These are phyloP conservation scores for Ogataea chonburiensis DNA, from an alignment of 805 yeast species.

Conservation along the genomic window DNA sequence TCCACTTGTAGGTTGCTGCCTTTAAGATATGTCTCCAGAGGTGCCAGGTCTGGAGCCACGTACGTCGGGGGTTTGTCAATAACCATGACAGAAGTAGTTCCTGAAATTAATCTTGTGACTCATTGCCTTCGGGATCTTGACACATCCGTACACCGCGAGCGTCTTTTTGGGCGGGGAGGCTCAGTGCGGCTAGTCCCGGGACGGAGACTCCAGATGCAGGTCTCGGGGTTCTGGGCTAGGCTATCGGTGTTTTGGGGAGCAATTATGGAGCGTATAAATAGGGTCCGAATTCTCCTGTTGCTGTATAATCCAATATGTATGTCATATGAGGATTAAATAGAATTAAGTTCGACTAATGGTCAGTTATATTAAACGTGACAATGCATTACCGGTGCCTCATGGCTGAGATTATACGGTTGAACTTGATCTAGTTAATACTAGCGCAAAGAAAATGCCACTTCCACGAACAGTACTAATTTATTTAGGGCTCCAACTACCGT, in stretches of 20 bases:
- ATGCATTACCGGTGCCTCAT: slow-evolving; percentile 31
- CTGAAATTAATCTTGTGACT: slow-evolving; percentile 2
- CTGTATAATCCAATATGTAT: slow-evolving; percentile 8
- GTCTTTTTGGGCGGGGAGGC: too few relatives aligned
- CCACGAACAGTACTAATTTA: slow-evolving; percentile 10
- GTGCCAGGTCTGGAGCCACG: slow-evolving; percentile 6
- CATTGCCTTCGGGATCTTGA: slow-evolving; percentile 2
- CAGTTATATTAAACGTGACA: slow-evolving; percentile 10
- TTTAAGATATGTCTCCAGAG: slow-evolving; percentile 9
- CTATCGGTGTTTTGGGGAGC: too few relatives aligned
- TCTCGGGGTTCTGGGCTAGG: too few relatives aligned
- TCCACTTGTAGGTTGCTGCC: slow-evolving; percentile 10
- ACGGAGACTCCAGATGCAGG: too few relatives aligned
- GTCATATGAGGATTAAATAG: slow-evolving; percentile 9
- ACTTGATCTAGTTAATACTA: slow-evolving; percentile 45
- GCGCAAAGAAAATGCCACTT: slow-evolving; percentile 40
- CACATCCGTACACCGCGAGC: slow-evolving; percentile 10
- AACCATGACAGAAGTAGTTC: slow-evolving; percentile 5
- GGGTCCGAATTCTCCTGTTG: neutral
- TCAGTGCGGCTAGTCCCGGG: too few relatives aligned
- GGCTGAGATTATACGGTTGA: slow-evolving; percentile 44
- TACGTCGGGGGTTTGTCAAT: slow-evolving; percentile 19
- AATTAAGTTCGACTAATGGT: slow-evolving; percentile 14
- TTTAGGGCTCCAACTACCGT: slow-evolving; percentile 27
- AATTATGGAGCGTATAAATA: slow-evolving; percentile 4